Conservation (phyloP, 768 basidiomycete genomes). For the Rhizopogon vesiculosus region DNA sequence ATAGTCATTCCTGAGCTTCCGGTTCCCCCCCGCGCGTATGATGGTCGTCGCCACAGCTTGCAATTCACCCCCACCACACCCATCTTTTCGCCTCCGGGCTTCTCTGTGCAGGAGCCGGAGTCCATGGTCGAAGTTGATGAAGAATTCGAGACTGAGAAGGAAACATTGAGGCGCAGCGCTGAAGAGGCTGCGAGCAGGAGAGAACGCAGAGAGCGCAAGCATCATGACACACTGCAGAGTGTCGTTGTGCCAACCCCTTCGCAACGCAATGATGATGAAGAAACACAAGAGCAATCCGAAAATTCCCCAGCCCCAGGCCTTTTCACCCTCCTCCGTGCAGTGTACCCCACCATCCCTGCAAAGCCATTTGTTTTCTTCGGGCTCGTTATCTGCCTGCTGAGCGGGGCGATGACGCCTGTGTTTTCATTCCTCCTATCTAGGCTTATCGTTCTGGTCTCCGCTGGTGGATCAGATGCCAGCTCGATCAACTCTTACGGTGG, state of each 20-base stretch:
- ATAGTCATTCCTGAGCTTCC: conserved; percentile 30
- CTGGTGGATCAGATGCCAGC: conserved; percentile 56
- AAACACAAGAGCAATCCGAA: conserved; percentile 3
- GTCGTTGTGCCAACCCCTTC: conserved; percentile 5
- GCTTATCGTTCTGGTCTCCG: conserved; percentile 72
- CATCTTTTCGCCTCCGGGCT: conserved; percentile 26
- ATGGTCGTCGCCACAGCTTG: conserved; percentile 40
- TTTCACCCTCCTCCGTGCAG: conserved; percentile 40
- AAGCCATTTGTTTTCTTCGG: conserved; percentile 72
- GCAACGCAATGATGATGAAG: background rate
- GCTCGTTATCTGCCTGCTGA: conserved; percentile 59
- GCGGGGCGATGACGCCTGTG: conserved; percentile 84
- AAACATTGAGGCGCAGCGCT: conserved; percentile 34
- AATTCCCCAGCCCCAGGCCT: conserved; percentile 13
- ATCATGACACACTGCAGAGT: background rate
- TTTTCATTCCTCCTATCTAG: conserved; percentile 88
- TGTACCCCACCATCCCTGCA: conserved; percentile 69
- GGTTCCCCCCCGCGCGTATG: conserved; percentile 25
- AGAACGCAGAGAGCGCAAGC: conserved; percentile 21
- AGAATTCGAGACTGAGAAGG: conserved; percentile 43
- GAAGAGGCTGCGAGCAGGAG: conserved; percentile 33
- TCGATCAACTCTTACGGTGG: conserved; percentile 68
- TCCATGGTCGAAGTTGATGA: conserved; percentile 31
- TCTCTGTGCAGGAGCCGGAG: background rate
- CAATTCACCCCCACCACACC: conserved; percentile 62